A percentile compares a stretch with the other conserved stretches of the same genome.
phyloP scores from a whole-genome alignment of 768 basidiomycete genomes.

The Plicaturopsis crispa region DNA sequence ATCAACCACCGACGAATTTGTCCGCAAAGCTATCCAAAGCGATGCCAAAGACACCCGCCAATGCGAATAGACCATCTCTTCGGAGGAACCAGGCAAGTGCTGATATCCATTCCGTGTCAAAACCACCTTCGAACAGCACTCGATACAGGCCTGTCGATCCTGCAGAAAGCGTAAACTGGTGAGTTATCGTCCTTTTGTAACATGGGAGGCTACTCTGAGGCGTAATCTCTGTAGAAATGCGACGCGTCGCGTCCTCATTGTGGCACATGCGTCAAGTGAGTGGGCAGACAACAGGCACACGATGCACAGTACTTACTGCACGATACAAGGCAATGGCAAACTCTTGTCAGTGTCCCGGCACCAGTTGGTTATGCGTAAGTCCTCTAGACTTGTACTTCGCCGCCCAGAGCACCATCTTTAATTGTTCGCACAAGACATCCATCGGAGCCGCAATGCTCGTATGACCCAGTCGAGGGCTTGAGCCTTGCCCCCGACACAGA shows the following conservation, averaged over 20 bases:
- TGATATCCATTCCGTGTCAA: conserved; percentile 1
- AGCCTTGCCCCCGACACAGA: conserved; percentile 70
- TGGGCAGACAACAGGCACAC: conserved; percentile 11
- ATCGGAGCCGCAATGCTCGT: conserved; percentile 76
- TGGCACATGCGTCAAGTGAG: conserved; percentile 76
- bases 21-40: too few relatives aligned
- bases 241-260: conserved; percentile 84
- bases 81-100: conserved; percentile 67
- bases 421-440: conserved; percentile 51
- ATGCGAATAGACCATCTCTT: conserved; percentile 51
- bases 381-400: background rate
- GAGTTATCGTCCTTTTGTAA: conserved; percentile 23
- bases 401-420: conserved; percentile 11
- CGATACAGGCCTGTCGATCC: conserved; percentile 61
- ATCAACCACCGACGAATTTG: too few relatives aligned
- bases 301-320: conserved; percentile 3
- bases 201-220: conserved; percentile 4
- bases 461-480: conserved; percentile 82
- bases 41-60: conserved; percentile 34
- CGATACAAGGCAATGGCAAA: conserved; percentile 64
- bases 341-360: conserved; percentile 75
- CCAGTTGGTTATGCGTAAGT: conserved; percentile 80
- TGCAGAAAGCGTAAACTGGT: conserved; percentile 84
- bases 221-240: conserved; percentile 55
- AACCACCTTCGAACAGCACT: conserved; percentile 8